Evolutionary conservation across 176 grass and related monocot species (phyloP).

Genomic region (Bonia amplexicaulis): DNA sequence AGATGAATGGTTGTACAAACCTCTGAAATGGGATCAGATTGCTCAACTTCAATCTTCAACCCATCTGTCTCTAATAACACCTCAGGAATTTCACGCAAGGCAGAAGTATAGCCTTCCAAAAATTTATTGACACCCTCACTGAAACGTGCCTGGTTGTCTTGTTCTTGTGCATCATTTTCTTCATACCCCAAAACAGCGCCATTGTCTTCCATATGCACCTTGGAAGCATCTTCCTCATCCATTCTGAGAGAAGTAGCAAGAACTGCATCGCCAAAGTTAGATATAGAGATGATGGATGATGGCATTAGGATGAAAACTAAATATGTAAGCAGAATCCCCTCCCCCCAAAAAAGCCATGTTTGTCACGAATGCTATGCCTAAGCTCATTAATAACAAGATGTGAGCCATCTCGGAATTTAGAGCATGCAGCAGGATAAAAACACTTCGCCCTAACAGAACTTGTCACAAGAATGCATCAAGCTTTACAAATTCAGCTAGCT

Average conservation of each 20-base stretch:
- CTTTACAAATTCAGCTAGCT: background rate
- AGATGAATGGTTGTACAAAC: conserved; percentile 4
- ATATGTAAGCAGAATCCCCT: background rate
- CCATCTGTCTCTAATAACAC: conserved; percentile 23
- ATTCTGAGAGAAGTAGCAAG: conserved; percentile 12
- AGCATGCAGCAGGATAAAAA: background rate
- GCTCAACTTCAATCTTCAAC: background rate
- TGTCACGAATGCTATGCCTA: background rate
- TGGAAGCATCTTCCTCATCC: conserved; percentile 21
- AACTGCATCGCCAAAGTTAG: conserved; percentile 25
- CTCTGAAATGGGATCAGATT: conserved; percentile 29
- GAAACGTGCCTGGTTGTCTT: conserved; percentile 4
- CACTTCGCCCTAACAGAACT: background rate
- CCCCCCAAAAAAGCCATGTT: background rate
- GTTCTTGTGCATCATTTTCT: conserved; percentile 18
- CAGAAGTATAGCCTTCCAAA: conserved; percentile 17
- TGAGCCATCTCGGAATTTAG: conserved; percentile 1
- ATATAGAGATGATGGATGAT: background rate
- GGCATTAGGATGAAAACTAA: background rate
- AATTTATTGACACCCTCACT: background rate
- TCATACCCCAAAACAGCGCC: background rate
- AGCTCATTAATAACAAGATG: background rate
- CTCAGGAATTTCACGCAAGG: background rate
- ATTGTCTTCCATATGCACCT: background rate
- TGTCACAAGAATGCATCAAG: background rate